Conservation (phyloP, 306 rosid species). For the Prunus mume region DNA sequence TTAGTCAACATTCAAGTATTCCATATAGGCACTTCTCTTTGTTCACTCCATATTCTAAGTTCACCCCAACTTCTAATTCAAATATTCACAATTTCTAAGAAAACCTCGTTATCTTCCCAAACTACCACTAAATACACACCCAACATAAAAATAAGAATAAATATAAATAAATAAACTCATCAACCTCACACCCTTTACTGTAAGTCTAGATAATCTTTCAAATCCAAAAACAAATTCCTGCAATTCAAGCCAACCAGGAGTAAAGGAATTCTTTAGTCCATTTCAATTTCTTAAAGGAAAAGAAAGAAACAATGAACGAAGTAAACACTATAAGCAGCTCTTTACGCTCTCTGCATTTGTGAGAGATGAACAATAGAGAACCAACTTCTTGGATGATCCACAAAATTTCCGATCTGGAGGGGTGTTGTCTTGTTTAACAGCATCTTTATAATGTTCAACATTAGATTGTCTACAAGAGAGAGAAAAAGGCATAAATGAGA, state of each 20-base stretch:
- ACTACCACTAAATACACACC: too few relatives aligned
- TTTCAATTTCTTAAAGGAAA: neutral
- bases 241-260: neutral
- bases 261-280: neutral
- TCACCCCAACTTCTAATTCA: too few relatives aligned
- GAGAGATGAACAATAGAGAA: conserved; percentile 87
- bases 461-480: conserved; percentile 24
- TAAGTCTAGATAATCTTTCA: conserved; percentile 54
- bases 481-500: conserved; percentile 10
- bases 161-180: too few relatives aligned
- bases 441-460: conserved; percentile 20
- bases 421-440: conserved; percentile 24
- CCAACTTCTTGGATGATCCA: conserved; percentile 56
- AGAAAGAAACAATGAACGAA: neutral
- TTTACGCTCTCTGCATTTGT: conserved; percentile 67
- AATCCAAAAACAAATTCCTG: conserved; percentile 17
- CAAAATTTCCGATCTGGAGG: conserved; percentile 31
- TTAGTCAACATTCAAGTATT: too few relatives aligned
- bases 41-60: too few relatives aligned
- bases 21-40: too few relatives aligned
- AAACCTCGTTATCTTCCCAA: too few relatives aligned
- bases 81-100: too few relatives aligned
- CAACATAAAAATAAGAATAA: too few relatives aligned
- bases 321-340: conserved; percentile 11
- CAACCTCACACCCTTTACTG: conserved; percentile 18